Evolutionary conservation across 2,329 filamentous ascomycete species (phyloP).

Genomic region (Aspergillus tanneri): DNA sequence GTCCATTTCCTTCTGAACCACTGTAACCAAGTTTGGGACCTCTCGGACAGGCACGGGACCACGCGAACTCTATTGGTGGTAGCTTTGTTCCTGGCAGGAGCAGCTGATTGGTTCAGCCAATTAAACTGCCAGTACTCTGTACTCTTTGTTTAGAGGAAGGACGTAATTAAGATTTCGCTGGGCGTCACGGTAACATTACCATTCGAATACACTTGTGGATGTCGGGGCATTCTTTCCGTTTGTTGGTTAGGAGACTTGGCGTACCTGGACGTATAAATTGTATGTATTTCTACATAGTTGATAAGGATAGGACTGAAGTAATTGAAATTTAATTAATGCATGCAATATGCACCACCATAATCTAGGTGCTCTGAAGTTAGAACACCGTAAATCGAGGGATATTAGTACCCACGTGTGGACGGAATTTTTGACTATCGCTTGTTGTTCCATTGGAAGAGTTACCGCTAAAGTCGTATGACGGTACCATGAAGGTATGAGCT

Average conservation of each 20-base stretch:
- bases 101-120: neutral
- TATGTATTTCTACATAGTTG: too few relatives aligned
- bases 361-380: too few relatives aligned
- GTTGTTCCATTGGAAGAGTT: neutral
- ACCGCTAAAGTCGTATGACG: too few relatives aligned
- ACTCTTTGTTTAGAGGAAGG: neutral
- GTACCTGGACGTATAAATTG: too few relatives aligned
- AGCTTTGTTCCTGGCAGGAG: neutral
- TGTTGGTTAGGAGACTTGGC: too few relatives aligned
- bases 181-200: neutral
- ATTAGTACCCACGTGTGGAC: conserved; percentile 11
- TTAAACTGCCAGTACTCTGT: neutral
- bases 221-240: too few relatives aligned
- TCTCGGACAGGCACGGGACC: conserved; percentile 5
- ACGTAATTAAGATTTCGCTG: too few relatives aligned
- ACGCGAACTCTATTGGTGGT: neutral
- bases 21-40: too few relatives aligned
- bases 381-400: neutral
- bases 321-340: conserved; percentile 1
- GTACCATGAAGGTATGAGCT: too few relatives aligned
- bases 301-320: neutral
- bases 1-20: too few relatives aligned
- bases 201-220: too few relatives aligned
- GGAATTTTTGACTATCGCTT: conserved; percentile 12
- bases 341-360: conserved; percentile 6